A percentile compares a stretch with the other conserved stretches of the same genome.
These are phyloP conservation scores for Prunus mongolica DNA, from an alignment of 306 rosid genomes.

Conservation along the genomic window DNA sequence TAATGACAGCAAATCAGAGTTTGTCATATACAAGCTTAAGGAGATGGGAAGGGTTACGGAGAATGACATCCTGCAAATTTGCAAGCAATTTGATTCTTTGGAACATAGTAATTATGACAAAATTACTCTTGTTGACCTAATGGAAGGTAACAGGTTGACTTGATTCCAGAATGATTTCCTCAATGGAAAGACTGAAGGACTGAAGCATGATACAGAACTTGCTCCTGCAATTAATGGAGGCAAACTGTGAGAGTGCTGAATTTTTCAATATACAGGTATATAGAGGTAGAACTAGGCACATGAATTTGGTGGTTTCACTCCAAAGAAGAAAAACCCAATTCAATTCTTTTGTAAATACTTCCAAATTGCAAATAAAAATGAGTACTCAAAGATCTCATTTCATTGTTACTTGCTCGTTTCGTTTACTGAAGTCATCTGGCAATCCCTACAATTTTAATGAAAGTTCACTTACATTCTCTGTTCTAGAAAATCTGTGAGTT, in stretches of 20 bases:
- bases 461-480: background rate
- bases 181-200: background rate
- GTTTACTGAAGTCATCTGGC: background rate
- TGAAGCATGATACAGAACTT: background rate
- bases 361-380: background rate
- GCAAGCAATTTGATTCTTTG: constrained; percentile 57
- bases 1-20: constrained; percentile 57
- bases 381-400: background rate
- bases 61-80: constrained; percentile 44
- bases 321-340: background rate
- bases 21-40: constrained; percentile 67
- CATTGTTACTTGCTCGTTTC: background rate
- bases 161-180: background rate
- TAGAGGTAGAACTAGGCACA: background rate
- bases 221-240: background rate
- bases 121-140: constrained; percentile 56
- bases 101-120: constrained; percentile 45
- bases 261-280: background rate
- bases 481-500: background rate
- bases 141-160: constrained; percentile 33
- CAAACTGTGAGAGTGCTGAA: background rate
- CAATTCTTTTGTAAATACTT: constrained; percentile 11
- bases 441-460: background rate
- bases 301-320: background rate
- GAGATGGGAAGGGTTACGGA: constrained; percentile 65